phyloP scores from a whole-genome alignment of 2,329 filamentous ascomycete species.

The Venturia oleaginea region DNA sequence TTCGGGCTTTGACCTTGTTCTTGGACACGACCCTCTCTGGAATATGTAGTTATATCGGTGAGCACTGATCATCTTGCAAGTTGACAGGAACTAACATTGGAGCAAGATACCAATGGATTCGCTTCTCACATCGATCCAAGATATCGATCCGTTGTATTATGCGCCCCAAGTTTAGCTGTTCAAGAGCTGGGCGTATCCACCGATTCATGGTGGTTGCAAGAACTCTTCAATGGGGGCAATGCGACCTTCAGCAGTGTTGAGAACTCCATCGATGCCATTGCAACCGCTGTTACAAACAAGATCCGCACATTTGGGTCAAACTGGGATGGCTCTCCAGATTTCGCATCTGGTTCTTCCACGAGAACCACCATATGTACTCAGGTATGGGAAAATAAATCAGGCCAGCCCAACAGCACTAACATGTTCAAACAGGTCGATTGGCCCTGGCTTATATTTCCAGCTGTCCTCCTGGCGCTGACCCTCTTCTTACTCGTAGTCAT shows the following conservation, averaged over 20 bases:
- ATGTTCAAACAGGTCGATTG: not conserved
- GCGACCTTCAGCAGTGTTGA: not conserved
- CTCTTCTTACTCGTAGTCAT: not conserved
- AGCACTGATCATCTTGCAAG: not conserved
- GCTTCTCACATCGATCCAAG: not conserved
- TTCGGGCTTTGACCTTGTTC: not conserved
- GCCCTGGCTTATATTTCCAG: constrained; percentile 1
- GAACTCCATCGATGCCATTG: not conserved
- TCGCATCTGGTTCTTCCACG: not conserved
- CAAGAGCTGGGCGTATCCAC: not conserved
- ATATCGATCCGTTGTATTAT: not conserved
- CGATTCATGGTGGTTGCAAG: not conserved
- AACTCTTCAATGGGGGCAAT: not conserved
- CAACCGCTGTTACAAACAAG: not conserved
- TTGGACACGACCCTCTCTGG: not conserved
- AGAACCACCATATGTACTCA: not conserved
- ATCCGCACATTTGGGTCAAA: not conserved
- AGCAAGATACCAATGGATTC: not conserved
- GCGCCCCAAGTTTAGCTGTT: not conserved
- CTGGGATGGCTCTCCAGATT: not conserved
- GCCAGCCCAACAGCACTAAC: not conserved
- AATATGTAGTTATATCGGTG: not conserved
- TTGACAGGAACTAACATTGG: not conserved
- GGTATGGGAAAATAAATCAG: not conserved
- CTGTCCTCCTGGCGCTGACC: not conserved